phyloP scores from a whole-genome alignment of 2,329 filamentous ascomycete species.

The Penicillium psychrosexuale region DNA sequence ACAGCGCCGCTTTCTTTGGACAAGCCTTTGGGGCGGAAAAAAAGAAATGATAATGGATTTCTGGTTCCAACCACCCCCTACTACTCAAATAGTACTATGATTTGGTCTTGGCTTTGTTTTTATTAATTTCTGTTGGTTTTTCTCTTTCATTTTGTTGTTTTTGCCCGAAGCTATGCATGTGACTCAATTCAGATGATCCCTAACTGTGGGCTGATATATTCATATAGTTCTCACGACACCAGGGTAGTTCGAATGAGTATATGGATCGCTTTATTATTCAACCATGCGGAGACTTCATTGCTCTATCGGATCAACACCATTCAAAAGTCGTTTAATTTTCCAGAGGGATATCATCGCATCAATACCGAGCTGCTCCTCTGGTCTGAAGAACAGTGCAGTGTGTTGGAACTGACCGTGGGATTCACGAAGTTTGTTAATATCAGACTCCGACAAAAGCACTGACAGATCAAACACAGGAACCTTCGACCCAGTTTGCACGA shows the following conservation, averaged over 20 bases:
- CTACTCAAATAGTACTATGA: no score
- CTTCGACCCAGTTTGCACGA: conserved; percentile 28
- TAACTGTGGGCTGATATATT: neutral
- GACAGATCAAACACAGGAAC: conserved; percentile 41
- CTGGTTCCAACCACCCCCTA: no score
- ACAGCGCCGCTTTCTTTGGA: no score
- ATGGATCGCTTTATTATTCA: neutral
- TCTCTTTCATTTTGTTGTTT: no score
- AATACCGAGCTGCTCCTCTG: conserved; percentile 26
- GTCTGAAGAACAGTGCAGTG: conserved; percentile 38
- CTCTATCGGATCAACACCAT: neutral
- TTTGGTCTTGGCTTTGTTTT: no score
- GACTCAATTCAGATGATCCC: neutral
- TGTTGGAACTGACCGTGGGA: conserved; percentile 29
- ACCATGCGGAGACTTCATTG: neutral
- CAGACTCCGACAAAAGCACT: conserved; percentile 28
- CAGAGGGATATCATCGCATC: conserved; percentile 38
- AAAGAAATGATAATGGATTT: no score
- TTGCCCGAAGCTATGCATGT: neutral
- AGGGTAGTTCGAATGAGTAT: neutral
- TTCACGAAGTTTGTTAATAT: conserved; percentile 30
- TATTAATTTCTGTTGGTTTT: no score
- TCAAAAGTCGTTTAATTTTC: conserved; percentile 37
- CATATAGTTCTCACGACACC: neutral
- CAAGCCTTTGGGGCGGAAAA: no score